These are phyloP conservation scores for Symbiodinium pilosum DNA, from an alignment of 73 alveolate species.

Conservation along the genomic window DNA sequence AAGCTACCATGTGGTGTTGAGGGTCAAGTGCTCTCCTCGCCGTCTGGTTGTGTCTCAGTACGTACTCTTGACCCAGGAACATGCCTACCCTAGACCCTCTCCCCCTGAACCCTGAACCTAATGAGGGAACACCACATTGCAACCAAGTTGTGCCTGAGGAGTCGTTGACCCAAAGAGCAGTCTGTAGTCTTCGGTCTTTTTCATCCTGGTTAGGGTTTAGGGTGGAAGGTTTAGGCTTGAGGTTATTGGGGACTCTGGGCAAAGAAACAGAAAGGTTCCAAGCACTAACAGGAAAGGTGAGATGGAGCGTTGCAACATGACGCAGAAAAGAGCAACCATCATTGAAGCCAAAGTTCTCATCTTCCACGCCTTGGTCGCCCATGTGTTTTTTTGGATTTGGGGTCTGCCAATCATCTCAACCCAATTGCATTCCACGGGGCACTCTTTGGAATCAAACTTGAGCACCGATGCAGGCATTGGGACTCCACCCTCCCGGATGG, in stretches of 20 bases:
- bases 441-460: slow-evolving; percentile 60
- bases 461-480: slow-evolving; percentile 89
- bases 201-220: no score
- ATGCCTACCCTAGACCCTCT: no score
- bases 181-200: slow-evolving; percentile 45
- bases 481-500: slow-evolving; percentile 24
- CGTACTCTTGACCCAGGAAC: no score
- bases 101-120: no score
- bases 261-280: no score
- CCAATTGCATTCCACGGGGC: background rate
- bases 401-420: no score
- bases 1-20: background rate
- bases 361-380: slow-evolving; percentile 35
- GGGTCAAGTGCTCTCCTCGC: background rate
- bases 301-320: no score
- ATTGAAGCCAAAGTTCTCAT: slow-evolving; percentile 11
- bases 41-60: no score
- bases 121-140: background rate
- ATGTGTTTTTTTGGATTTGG: background rate
- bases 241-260: no score
- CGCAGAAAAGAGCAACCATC: no score
- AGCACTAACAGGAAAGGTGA: no score
- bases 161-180: slow-evolving; percentile 70
- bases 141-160: background rate
- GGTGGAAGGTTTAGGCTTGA: no score